A percentile compares a stretch with the other conserved stretches of the same genome.
phyloP scores from a whole-genome alignment of 1,284 basidiomycete genomes.

The Heterobasidion irregulare region DNA sequence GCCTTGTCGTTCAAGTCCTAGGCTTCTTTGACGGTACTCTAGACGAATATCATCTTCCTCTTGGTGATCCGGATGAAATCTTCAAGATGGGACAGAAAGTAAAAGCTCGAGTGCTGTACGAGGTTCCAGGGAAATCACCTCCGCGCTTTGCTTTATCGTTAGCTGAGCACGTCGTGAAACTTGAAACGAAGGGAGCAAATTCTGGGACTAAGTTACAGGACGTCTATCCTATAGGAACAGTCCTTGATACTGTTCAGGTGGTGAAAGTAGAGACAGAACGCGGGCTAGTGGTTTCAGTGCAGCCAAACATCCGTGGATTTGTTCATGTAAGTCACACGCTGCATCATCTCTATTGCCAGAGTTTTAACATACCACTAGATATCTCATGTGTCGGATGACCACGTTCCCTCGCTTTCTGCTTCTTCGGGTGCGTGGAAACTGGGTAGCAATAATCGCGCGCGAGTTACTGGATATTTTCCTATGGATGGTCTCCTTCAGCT shows the following conservation, averaged over 20 bases:
- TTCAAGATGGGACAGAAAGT: conserved; percentile 84
- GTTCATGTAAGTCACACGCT: conserved; percentile 60
- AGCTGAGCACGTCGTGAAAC: conserved; percentile 61
- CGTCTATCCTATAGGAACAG: conserved; percentile 66
- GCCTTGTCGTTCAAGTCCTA: conserved; percentile 85
- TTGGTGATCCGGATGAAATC: conserved; percentile 36
- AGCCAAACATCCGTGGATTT: conserved; percentile 66
- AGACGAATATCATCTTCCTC: conserved; percentile 73
- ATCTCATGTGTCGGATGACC: conserved; percentile 90
- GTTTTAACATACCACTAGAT: conserved; percentile 45
- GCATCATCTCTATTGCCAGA: neutral
- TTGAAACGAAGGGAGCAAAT: conserved; percentile 31
- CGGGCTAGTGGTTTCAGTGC: conserved; percentile 68
- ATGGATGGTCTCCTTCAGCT: conserved; percentile 89
- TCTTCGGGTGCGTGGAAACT: conserved; percentile 74
- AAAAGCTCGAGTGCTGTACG: conserved; percentile 84
- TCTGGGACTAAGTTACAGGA: conserved; percentile 34
- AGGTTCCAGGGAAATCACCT: conserved; percentile 59
- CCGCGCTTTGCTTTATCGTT: conserved; percentile 79
- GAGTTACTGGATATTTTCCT: conserved; percentile 83
- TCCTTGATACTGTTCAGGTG: conserved; percentile 69
- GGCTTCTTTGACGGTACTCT: conserved; percentile 94
- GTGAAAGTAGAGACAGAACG: conserved; percentile 72
- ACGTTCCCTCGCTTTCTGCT: conserved; percentile 66
- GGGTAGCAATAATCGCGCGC: conserved; percentile 76